A percentile compares a stretch with the other conserved stretches of the same genome.
phyloP scores from a whole-genome alignment of 192 early-diverging fungal species.

The Mortierella hygrophila region DNA sequence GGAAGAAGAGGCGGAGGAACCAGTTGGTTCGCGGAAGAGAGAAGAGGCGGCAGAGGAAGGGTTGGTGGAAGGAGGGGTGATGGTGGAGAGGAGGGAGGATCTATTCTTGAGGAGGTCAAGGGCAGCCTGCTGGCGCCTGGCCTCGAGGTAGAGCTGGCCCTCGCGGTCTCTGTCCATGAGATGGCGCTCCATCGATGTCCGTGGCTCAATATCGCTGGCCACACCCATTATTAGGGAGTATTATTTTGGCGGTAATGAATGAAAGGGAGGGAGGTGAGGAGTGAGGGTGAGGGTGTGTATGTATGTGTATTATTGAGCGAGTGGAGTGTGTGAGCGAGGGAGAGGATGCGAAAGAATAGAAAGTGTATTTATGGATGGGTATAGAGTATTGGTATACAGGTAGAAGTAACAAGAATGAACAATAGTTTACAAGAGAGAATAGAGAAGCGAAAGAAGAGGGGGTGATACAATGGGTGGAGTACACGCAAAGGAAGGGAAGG shows the following conservation, averaged over 20 bases:
- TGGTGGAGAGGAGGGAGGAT: slow-evolving; percentile 56
- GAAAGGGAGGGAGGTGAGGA: not conserved
- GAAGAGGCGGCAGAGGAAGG: slow-evolving; percentile 47
- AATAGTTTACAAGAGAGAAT: not conserved
- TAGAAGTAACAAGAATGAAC: not conserved
- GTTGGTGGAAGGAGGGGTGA: slow-evolving; percentile 48
- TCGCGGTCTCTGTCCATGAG: slow-evolving; percentile 53
- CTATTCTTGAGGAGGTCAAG: slow-evolving; percentile 38
- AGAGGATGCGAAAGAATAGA: not conserved
- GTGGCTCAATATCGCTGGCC: slow-evolving; percentile 33
- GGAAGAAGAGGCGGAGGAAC: slow-evolving; percentile 8
- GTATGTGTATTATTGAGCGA: not conserved
- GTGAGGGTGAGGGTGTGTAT: not conserved
- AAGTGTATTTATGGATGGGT: not conserved
- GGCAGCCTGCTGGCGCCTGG: slow-evolving; percentile 36
- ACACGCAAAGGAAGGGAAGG: not conserved
- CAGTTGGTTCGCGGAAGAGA: slow-evolving; percentile 31
- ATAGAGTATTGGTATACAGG: not conserved
- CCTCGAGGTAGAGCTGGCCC: slow-evolving; percentile 45
- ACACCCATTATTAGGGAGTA: slow-evolving; percentile 11
- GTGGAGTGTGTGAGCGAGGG: not conserved
- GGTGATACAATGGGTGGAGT: not conserved
- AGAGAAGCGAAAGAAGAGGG: not conserved
- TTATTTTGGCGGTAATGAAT: no score
- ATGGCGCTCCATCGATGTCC: slow-evolving; percentile 48